Conservation (phyloP, 352 stramenopile genomes). For the Aphanomyces astaci region DNA sequence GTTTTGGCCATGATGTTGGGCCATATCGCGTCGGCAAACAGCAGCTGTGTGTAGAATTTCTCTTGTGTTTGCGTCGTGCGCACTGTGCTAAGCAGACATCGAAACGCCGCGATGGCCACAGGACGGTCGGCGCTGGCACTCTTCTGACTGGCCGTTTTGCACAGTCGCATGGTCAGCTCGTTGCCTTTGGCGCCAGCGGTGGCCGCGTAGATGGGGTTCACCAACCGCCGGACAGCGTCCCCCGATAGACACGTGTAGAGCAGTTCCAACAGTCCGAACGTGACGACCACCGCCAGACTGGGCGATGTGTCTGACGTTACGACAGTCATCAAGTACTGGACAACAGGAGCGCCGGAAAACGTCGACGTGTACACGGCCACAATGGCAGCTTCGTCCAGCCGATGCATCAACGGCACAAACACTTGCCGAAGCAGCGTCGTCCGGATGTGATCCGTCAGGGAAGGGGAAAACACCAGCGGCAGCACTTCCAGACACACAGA, state of each 20-base stretch:
- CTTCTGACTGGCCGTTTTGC: constrained; percentile 75
- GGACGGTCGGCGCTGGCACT: constrained; percentile 37
- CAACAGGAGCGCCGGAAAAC: constrained; percentile 18
- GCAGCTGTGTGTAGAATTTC: constrained; percentile 80
- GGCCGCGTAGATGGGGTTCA: constrained; percentile 61
- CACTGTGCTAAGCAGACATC: constrained; percentile 63
- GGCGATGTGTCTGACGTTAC: neutral
- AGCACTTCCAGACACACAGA: constrained; percentile 25
- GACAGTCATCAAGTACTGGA: constrained; percentile 2
- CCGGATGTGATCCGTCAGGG: constrained; percentile 34
- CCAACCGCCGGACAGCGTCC: constrained; percentile 39
- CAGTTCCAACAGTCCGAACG: constrained; percentile 6
- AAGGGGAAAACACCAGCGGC: constrained; percentile 36
- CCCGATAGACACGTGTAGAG: neutral
- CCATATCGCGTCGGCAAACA: constrained; percentile 69
- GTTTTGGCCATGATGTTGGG: constrained; percentile 52
- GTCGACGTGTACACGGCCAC: constrained; percentile 21
- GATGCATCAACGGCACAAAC: constrained; percentile 45
- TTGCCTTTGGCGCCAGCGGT: constrained; percentile 60
- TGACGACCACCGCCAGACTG: neutral
- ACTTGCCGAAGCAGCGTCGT: constrained; percentile 40
- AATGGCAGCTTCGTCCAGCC: constrained; percentile 27
- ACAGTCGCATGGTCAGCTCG: constrained; percentile 80
- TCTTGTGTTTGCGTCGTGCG: constrained; percentile 78
- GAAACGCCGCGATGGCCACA: constrained; percentile 45